phyloP scores from a whole-genome alignment of 2,329 filamentous ascomycete species.

The Diaporthe vaccinii region DNA sequence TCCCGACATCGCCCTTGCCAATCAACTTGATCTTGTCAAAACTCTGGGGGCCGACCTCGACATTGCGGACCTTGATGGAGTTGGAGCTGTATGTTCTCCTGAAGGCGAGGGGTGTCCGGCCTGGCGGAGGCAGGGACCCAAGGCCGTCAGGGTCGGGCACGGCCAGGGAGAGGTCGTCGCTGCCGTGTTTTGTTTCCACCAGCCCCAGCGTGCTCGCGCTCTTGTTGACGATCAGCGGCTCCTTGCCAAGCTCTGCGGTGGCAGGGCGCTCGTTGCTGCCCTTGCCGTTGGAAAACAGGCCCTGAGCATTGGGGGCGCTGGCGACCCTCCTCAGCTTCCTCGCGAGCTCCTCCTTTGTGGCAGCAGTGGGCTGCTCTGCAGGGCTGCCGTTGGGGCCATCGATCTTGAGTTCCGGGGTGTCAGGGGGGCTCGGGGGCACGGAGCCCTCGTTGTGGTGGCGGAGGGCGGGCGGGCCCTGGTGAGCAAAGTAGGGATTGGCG shows the following conservation, averaged over 20 bases:
- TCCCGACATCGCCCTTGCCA: slow-evolving; percentile 97
- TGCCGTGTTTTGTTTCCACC: slow-evolving; percentile 59
- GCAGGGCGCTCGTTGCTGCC: slow-evolving; percentile 77
- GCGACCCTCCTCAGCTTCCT: slow-evolving; percentile 93
- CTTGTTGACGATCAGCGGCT: slow-evolving; percentile 75
- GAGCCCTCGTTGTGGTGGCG: slow-evolving; percentile 96
- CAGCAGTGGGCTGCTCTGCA: slow-evolving; percentile 77
- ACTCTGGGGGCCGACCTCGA: slow-evolving; percentile 93
- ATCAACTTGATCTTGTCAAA: slow-evolving; percentile 99
- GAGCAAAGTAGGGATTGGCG: slow-evolving; percentile 97
- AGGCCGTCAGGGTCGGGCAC: slow-evolving; percentile 65
- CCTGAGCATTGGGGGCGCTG: slow-evolving; percentile 96
- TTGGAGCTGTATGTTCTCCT: slow-evolving; percentile 98
- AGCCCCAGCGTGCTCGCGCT: slow-evolving; percentile 62
- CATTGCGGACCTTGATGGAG: slow-evolving; percentile 97
- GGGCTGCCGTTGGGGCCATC: slow-evolving; percentile 75
- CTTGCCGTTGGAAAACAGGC: slow-evolving; percentile 79
- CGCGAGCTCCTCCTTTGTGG: slow-evolving; percentile 93
- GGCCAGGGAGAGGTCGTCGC: slow-evolving; percentile 55
- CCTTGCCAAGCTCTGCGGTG: slow-evolving; percentile 89
- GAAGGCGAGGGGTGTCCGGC: slow-evolving; percentile 81
- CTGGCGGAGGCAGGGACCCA: slow-evolving; percentile 75
- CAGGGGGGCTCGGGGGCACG: slow-evolving; percentile 91
- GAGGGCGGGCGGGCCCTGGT: slow-evolving; percentile 93
- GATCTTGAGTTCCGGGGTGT: slow-evolving; percentile 85